These are phyloP conservation scores for Lipomyces yamadae DNA, from an alignment of 805 yeast genomes.

Conservation along the genomic window DNA sequence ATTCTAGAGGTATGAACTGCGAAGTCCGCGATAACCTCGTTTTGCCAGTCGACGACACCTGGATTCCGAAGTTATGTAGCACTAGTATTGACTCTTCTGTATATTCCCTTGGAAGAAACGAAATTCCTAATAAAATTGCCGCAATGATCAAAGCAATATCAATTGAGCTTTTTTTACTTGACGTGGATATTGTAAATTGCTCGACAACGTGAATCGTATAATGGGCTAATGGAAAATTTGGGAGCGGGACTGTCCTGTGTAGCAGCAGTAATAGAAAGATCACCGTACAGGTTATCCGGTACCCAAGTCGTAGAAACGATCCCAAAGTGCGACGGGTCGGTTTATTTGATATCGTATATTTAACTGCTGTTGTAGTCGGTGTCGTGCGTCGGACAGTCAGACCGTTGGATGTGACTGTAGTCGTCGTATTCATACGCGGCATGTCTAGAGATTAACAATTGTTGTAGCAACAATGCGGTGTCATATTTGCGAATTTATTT, in stretches of 20 bases:
- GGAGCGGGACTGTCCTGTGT: conserved; percentile 4
- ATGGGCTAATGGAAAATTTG: neutral
- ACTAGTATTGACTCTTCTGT: conserved; percentile 41
- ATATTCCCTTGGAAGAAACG: conserved; percentile 16
- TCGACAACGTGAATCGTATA: conserved; percentile 5
- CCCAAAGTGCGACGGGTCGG: conserved; percentile 9
- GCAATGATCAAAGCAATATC: conserved; percentile 10
- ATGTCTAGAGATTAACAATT: neutral
- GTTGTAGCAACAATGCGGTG: neutral
- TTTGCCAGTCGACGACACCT: conserved; percentile 50
- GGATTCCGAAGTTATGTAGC: conserved; percentile 42
- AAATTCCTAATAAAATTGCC: neutral
- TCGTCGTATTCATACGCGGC: neutral
- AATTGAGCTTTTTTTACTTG: neutral
- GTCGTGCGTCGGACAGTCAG: conserved; percentile 19
- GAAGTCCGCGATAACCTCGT: conserved; percentile 37
- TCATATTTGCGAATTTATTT: neutral
- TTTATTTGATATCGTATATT: conserved; percentile 26
- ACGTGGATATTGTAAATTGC: neutral
- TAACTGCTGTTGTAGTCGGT: conserved; percentile 26
- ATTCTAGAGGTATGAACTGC: conserved; percentile 51
- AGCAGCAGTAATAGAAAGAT: conserved; percentile 7
- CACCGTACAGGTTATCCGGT: conserved; percentile 1
- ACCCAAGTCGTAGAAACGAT: neutral
- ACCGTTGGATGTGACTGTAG: conserved; percentile 9